Base-by-base conservation (phyloP, 1,139 yeast species). In the Saccharomyces pastorianus region DNA sequence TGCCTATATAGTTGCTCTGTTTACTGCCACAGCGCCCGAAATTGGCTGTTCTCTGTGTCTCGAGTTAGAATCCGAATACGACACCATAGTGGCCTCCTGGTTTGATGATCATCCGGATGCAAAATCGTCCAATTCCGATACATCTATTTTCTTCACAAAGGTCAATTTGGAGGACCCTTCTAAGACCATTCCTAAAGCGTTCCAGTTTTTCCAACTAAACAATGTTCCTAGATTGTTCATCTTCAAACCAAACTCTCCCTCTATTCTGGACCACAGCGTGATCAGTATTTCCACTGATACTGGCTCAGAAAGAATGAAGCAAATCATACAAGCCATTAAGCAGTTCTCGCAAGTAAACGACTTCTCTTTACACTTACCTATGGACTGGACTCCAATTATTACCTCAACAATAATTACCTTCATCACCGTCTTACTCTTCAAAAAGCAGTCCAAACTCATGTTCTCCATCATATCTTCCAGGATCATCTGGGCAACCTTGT, bases 141-240 rank as follows among this genome's bases (percentile, higher is more conserved):
- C 68, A 17, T 76, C 76, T 3, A 71, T 91, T 42, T 83, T 80
- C 72, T 88, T 93, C 69, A 86, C 88, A 29, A 74, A 77, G 53
- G 82, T 96, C 7, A 96, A 91, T 65, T 84, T 88, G 64, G 72
- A 77, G 53, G 81, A 81, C 48, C 57, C 61, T 17, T 72, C 77
- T 38, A 34, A 34, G 42, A 75, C 81, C 48, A 74, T 66, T 32
- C 66, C 76, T 59, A 74, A 73, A 54, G 76, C 77, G 61, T 89
- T 85, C 76, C 76, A 74, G 64, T 68, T 68, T 49, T 74, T 84
- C 67, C 75, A 79, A 46, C 74, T 93, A 63, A 80, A 81, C 62
- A 83, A 83, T 57, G 96, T 93, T 44, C 99, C 99, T 41, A 84
- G 87, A 65, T 67, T 90, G 48, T 84, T 77, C 71, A 71, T 84